phyloP scores from a whole-genome alignment of 169 alveolate genomes.

The Prorocentrum cordatum region DNA sequence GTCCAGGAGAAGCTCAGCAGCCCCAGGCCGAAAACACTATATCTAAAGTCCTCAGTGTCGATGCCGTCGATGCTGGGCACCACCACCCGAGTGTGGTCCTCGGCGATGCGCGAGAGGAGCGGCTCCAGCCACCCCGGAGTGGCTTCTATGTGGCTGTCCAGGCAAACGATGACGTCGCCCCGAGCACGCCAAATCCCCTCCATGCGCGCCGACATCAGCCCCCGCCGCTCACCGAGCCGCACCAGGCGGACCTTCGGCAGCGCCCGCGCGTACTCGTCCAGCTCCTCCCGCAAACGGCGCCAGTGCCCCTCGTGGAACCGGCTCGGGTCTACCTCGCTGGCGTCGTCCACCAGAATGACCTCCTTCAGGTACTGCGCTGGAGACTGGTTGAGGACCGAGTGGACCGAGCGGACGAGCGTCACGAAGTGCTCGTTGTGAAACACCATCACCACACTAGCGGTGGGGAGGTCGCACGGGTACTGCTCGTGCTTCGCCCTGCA shows the following conservation, averaged over 20 bases:
- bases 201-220: conserved; percentile 38
- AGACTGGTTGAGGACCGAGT: conserved; percentile 27
- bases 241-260: conserved; percentile 68
- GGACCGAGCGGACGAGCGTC: conserved; percentile 30
- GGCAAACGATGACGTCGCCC: conserved; percentile 34
- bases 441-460: conserved; percentile 35
- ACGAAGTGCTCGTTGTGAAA: conserved; percentile 63
- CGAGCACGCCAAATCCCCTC: conserved; percentile 55
- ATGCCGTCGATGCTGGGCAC: conserved; percentile 74
- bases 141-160: conserved; percentile 74
- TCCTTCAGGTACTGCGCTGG: conserved; percentile 44
- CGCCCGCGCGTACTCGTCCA: conserved; percentile 47
- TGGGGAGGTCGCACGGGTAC: conserved; percentile 32
- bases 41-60: conserved; percentile 73
- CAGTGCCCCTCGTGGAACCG: conserved; percentile 2
- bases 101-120: conserved; percentile 70
- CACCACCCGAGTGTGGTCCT: conserved; percentile 72
- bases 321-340: conserved; percentile 5
- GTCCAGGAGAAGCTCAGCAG: conserved; percentile 18
- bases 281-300: conserved; percentile 21
- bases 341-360: conserved; percentile 43
- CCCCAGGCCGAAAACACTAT: conserved; percentile 19
- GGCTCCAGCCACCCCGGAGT: conserved; percentile 75
- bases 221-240: conserved; percentile 3
- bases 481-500: conserved; percentile 21